Conservation (phyloP, 371 early-diverging fungal genomes). For the Thermomucor indicae-seudaticae region DNA sequence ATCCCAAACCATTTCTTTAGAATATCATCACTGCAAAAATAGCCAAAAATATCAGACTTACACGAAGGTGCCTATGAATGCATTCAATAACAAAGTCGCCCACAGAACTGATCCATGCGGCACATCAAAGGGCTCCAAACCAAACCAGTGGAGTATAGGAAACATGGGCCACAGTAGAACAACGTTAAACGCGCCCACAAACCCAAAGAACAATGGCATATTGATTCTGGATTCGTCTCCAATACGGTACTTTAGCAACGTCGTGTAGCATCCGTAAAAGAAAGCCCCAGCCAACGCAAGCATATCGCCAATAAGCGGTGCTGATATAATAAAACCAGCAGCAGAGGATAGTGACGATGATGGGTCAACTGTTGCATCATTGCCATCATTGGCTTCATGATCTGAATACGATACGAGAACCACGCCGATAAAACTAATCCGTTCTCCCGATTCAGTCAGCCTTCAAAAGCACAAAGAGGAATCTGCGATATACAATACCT, state of each 20-base stretch:
- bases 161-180: conserved; percentile 71
- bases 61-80: conserved; percentile 76
- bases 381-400: conserved; percentile 6
- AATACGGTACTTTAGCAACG: conserved; percentile 65
- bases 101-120: conserved; percentile 54
- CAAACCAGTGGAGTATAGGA: conserved; percentile 56
- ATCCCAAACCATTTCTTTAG: no score
- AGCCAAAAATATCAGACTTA: conserved; percentile 10
- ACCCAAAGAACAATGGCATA: conserved; percentile 79
- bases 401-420: conserved; percentile 52
- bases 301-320: conserved; percentile 60
- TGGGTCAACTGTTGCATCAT: no score
- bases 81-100: conserved; percentile 65
- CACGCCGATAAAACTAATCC: conserved; percentile 51
- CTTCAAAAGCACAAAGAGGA: background rate
- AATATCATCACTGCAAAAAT: no score
- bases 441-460: background rate
- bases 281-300: conserved; percentile 71
- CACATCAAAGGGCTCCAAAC: conserved; percentile 66
- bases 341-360: background rate
- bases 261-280: conserved; percentile 79
- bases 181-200: conserved; percentile 75
- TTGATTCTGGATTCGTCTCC: conserved; percentile 69
- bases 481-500: conserved; percentile 27
- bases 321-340: background rate